A percentile compares a stretch with the other conserved stretches of the same genome.
These are phyloP conservation scores for Camellia granthamiana DNA, from an alignment of 148 eudicot species.

Conservation along the genomic window DNA sequence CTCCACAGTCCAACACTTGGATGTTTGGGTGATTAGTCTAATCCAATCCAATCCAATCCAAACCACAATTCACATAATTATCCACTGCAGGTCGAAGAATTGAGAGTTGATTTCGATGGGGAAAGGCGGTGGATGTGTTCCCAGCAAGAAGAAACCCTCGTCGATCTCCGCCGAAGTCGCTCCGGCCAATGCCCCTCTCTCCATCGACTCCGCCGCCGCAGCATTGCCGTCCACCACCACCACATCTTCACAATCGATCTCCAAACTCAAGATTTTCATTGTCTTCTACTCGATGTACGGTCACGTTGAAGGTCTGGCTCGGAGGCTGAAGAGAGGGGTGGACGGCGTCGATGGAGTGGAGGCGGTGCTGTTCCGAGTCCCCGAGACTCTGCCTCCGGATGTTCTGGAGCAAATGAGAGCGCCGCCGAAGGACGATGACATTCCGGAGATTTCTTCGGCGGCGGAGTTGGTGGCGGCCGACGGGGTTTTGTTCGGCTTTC, in stretches of 20 bases:
- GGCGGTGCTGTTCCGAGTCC: conserved; percentile 58
- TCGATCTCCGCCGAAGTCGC: conserved; percentile 7
- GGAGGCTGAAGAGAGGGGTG: conserved; percentile 60
- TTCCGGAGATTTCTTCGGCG: conserved; percentile 53
- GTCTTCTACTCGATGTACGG: conserved; percentile 96
- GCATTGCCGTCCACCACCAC: not conserved
- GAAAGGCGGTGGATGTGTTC: conserved; percentile 80
- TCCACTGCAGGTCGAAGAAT: not conserved
- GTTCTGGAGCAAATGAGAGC: conserved; percentile 64
- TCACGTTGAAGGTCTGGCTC: conserved; percentile 74
- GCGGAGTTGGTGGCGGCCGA: conserved; percentile 48
- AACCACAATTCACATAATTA: not conserved
- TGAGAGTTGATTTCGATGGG: conserved; percentile 38
- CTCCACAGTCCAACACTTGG: too few relatives aligned
- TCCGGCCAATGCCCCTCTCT: conserved; percentile 6
- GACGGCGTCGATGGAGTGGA: conserved; percentile 73
- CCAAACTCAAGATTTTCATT: conserved; percentile 40
- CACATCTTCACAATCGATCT: not conserved
- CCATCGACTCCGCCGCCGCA: conserved; percentile 10
- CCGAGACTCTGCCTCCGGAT: conserved; percentile 70
- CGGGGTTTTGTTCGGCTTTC: conserved; percentile 84
- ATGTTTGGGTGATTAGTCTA: too few relatives aligned
- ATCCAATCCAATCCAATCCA: too few relatives aligned
- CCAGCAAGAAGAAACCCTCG: conserved; percentile 59
- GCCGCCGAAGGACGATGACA: conserved; percentile 61